phyloP scores from a whole-genome alignment of 495 filamentous ascomycete genomes.

The Trypethelium eluteriae region DNA sequence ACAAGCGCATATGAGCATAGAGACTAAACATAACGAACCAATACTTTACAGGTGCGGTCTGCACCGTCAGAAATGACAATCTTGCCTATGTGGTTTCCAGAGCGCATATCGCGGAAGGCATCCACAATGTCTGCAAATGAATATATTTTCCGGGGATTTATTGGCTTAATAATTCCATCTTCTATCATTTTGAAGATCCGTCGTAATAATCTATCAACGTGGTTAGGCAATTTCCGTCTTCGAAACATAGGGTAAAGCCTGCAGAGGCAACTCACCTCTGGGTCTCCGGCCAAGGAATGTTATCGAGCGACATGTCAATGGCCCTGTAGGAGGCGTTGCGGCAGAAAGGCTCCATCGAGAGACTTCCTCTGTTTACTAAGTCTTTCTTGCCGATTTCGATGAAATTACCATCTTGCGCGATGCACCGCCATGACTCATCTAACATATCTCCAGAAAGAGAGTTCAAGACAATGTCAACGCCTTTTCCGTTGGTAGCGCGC shows the following conservation, averaged over 20 bases:
- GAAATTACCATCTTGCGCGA: slow-evolving; percentile 39
- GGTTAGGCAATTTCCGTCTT: neutral
- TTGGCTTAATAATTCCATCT: neutral
- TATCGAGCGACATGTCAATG: slow-evolving; percentile 26
- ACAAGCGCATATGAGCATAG: neutral
- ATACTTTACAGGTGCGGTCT: slow-evolving; percentile 9
- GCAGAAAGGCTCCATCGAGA: slow-evolving; percentile 20
- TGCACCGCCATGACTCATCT: slow-evolving; percentile 17
- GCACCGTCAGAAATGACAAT: slow-evolving; percentile 42
- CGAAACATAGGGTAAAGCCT: neutral
- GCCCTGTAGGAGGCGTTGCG: slow-evolving; percentile 30
- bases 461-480: slow-evolving; percentile 25
- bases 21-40: neutral
- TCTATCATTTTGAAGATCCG: neutral
- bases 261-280: neutral
- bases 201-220: neutral
- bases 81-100: slow-evolving; percentile 52
- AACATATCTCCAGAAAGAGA: slow-evolving; percentile 21
- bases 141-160: neutral
- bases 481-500: slow-evolving; percentile 16
- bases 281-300: neutral
- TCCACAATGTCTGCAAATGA: slow-evolving; percentile 36
- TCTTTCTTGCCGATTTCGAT: slow-evolving; percentile 41
- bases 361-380: neutral
- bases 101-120: slow-evolving; percentile 52